These are phyloP conservation scores for Cercospora beticola DNA, from an alignment of 2,329 filamentous ascomycete species.

Conservation along the genomic window DNA sequence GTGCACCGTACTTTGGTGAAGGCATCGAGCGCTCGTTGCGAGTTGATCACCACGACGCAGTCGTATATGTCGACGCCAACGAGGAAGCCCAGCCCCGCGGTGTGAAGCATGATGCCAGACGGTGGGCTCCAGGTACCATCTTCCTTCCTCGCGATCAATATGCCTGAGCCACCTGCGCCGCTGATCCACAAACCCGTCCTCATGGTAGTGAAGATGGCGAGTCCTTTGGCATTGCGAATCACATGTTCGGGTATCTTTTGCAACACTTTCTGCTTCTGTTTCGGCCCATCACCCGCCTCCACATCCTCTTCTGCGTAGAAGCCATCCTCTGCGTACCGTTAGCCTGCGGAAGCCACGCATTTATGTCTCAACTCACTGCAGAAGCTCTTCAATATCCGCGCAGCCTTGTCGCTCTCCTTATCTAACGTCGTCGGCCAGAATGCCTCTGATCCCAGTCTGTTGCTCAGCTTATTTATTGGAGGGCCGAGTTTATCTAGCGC, in stretches of 20 bases:
- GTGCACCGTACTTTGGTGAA: slow-evolving; percentile 79
- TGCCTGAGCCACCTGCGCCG: slow-evolving; percentile 84
- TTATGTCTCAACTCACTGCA: slow-evolving; percentile 62
- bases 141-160: slow-evolving; percentile 78
- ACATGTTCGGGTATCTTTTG: slow-evolving; percentile 85
- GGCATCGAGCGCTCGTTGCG: slow-evolving; percentile 75
- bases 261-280: slow-evolving; percentile 62
- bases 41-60: slow-evolving; percentile 90
- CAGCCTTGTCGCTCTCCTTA: slow-evolving; percentile 87
- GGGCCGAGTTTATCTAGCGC: slow-evolving; percentile 63
- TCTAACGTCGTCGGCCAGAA: slow-evolving; percentile 86
- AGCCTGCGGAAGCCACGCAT: neutral
- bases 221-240: slow-evolving; percentile 82
- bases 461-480: slow-evolving; percentile 77
- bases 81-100: slow-evolving; percentile 82
- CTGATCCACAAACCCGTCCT: slow-evolving; percentile 88
- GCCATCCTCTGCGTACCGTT: slow-evolving; percentile 56
- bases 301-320: slow-evolving; percentile 62
- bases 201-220: slow-evolving; percentile 96
- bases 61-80: slow-evolving; percentile 95
- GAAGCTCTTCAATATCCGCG: slow-evolving; percentile 84
- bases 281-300: slow-evolving; percentile 49
- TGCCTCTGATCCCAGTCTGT: slow-evolving; percentile 76
- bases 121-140: slow-evolving; percentile 91
- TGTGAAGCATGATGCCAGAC: slow-evolving; percentile 87